Base-by-base conservation (phyloP, 2,329 filamentous ascomycete species). In the Colletotrichum sp. region DNA sequence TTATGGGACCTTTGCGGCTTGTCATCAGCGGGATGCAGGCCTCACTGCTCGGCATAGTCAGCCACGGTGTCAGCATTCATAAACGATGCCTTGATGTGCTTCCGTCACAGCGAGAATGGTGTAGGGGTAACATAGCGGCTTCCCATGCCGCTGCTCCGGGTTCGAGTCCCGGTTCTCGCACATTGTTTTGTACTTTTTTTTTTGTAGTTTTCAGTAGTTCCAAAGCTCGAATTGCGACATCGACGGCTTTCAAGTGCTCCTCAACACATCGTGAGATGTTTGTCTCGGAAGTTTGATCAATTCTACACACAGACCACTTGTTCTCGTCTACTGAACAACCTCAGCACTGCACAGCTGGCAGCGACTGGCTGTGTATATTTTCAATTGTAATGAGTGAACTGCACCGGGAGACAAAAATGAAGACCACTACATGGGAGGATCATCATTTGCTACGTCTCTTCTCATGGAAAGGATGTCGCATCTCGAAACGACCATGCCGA, bases 111-210 rank as follows among this genome's bases (percentile, higher is more conserved):
- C 73, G 70, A 36, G 52, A 57, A 36, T 75, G 70, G 73, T 75
- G 73, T 75, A 75, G 48, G 69, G 73, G 73, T 75, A 75, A 72
- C 73, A 75, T 74, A 28, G 57, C 63, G 73, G 73, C 73, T 75
- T 75, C 70, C 73, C 73, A 75, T 60, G 26, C 64, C 28, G 24
- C 9, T 26, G 70, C 68, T 43, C 43, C 69, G 73, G 55, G 73
- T 75, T 75, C 73, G 73, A 75, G 63, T 75, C 73, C 55, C 73
- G 69, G 69, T 52, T 57, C 28, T 36, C 70, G 73, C 73, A 75
- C 13, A 13, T 0, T 30, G n/a, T 68, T 21, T 59, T 43, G 2
- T 21, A 24, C 3, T 24, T 1, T 4, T 30, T 36, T 24, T 1
- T 21, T 59, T 32, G 3, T 21, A 14, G 34, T 24, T 26, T 26